Percentiles rank a stretch among this genome's conserved stretches.
Evolutionary conservation across 2,329 filamentous ascomycete species (phyloP).

Genomic region (Paracoccidioides brasiliensis): DNA sequence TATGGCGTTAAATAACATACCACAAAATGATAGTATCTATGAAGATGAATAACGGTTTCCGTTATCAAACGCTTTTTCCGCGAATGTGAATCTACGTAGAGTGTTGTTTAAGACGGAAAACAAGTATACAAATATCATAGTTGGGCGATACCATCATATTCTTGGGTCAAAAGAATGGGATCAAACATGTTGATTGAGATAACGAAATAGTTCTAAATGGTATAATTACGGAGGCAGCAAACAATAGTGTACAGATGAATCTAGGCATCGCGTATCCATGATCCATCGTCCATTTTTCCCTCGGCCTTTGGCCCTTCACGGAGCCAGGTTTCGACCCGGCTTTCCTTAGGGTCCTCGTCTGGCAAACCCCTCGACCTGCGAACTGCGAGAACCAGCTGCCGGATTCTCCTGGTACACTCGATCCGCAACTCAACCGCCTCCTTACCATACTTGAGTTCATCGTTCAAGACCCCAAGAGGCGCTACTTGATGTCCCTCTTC

Average conservation of each 20-base stretch:
- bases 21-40: too few relatives aligned
- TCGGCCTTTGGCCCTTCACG: constrained; percentile 41
- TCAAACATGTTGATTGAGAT: background rate
- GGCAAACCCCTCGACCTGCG: constrained; percentile 57
- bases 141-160: too few relatives aligned
- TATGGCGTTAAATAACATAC: too few relatives aligned
- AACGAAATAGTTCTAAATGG: background rate
- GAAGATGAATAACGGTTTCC: too few relatives aligned
- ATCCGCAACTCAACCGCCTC: constrained; percentile 66
- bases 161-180: background rate
- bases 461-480: constrained; percentile 45
- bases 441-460: constrained; percentile 52
- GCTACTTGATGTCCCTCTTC: constrained; percentile 27
- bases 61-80: too few relatives aligned
- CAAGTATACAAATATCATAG: too few relatives aligned
- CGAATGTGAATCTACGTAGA: too few relatives aligned
- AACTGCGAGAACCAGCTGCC: constrained; percentile 69
- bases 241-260: background rate
- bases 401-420: constrained; percentile 65
- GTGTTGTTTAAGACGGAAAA: too few relatives aligned
- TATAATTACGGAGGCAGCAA: background rate
- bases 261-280: constrained; percentile 45
- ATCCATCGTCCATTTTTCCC: constrained; percentile 48
- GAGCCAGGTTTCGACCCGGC: constrained; percentile 69
- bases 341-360: constrained; percentile 66